Percentiles rank a stretch among this genome's conserved stretches.
Evolutionary conservation across 139 green algal species (phyloP).

Genomic region (Chlorella vulgaris): DNA sequence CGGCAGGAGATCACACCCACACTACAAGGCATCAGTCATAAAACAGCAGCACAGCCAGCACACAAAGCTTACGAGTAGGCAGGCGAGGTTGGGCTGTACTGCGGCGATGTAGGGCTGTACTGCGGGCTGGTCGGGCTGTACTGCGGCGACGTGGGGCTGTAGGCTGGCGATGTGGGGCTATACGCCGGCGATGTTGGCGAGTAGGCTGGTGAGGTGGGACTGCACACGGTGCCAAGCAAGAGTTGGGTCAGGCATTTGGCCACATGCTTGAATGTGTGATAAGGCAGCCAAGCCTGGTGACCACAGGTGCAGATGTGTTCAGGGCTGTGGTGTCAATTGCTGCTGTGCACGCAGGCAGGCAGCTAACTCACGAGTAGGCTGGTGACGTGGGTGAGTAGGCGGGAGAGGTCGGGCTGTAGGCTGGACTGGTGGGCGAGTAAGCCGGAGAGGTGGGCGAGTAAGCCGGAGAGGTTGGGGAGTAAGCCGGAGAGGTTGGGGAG

Average conservation of each 20-base stretch:
- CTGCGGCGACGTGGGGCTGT: conserved; percentile 43
- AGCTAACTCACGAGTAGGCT: conserved; percentile 43
- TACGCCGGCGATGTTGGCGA: conserved; percentile 25
- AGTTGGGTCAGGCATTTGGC: too few species aligned
- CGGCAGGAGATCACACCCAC: too few species aligned
- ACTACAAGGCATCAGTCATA: too few species aligned
- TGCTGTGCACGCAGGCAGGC: too few species aligned
- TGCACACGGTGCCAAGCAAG: not conserved
- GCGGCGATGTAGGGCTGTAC: conserved; percentile 49
- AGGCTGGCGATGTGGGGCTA: conserved; percentile 52
- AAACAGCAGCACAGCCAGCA: too few species aligned
- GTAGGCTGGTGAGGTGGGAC: conserved; percentile 33
- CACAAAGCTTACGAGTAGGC: too few species aligned
- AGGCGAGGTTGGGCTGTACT: conserved; percentile 8
- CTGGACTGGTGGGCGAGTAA: too few species aligned
- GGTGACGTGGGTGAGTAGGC: conserved; percentile 25
- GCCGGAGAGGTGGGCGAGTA: conserved; percentile 57
- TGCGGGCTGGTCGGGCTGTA: conserved; percentile 43
- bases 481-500: conserved; percentile 29
- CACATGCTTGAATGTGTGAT: too few species aligned
- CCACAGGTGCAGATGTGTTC: too few species aligned
- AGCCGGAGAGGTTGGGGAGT: conserved; percentile 46
- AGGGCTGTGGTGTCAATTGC: too few species aligned
- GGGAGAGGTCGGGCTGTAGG: conserved; percentile 63
- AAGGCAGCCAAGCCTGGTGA: too few species aligned